These are phyloP conservation scores for Naegleria lovaniensis DNA, from an alignment of 208 protist genomes.

Conservation along the genomic window DNA sequence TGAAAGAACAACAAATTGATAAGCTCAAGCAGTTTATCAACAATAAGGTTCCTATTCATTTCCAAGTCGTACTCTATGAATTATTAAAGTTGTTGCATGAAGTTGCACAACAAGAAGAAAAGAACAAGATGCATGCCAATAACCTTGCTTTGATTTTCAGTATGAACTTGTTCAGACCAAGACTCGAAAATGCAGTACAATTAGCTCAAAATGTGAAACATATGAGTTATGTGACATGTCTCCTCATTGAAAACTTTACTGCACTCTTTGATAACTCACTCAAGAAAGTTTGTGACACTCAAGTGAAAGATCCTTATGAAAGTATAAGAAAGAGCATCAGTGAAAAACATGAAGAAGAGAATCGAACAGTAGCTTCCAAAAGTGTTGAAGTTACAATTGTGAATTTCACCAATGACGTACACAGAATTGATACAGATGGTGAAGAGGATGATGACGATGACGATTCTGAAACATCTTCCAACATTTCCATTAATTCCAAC, in stretches of 20 bases:
- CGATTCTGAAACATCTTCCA: background rate
- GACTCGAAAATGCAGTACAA: background rate
- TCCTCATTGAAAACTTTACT: background rate
- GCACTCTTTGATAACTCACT: background rate
- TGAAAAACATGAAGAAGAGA: background rate
- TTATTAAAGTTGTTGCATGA: background rate
- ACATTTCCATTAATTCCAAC: background rate
- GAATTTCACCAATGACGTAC: background rate
- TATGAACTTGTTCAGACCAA: slow-evolving; percentile 18
- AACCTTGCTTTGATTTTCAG: background rate
- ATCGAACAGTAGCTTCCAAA: background rate
- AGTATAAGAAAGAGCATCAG: background rate
- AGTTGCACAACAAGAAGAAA: background rate
- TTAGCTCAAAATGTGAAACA: background rate
- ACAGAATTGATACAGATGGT: background rate
- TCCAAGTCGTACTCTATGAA: background rate
- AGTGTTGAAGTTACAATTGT: background rate
- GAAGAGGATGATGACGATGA: background rate
- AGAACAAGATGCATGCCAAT: background rate
- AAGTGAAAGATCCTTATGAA: background rate
- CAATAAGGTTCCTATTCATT: background rate
- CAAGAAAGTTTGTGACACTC: background rate
- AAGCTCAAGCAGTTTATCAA: background rate
- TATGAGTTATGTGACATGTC: slow-evolving; percentile 13
- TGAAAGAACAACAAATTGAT: background rate